Base-by-base conservation (phyloP, 163 green algal species). In the Scenedesmus sp. region DNA sequence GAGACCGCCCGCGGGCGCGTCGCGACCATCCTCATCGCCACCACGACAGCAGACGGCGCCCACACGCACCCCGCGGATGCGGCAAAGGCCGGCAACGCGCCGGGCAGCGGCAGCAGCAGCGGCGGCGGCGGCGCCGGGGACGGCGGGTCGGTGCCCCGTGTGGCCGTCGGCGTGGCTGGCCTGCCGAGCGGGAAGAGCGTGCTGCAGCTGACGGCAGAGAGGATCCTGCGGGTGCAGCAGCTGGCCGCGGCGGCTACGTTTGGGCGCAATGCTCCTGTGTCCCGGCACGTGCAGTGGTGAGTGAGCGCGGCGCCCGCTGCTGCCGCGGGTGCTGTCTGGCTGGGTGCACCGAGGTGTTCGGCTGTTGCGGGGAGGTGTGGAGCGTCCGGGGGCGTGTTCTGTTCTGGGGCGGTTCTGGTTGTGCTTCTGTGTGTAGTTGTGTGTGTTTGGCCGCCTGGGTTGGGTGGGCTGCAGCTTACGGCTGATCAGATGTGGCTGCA, bases 121-220 rank as follows among this genome's bases (percentile, higher is more conserved):
- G 43, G 87, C 40, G 12, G 78, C 78, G 30, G 73, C 44, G 76
- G 78, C 78, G 30, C 51, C 44, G 76, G n/a, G n/a, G n/a, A 84
- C 72, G 56, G 37, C 7, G 46, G 49, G 44, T 46, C 65, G 5
- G 30, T 76, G 35, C 81, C 81, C 0, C 56, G 65, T 33, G 81
- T 89, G 65, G 22, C 70, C 6, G 35, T 86, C 9, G n/a, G 70
- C 12, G 82, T 86, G 18, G 97, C 98, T 53, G 97, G 97, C 30
- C 96, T 99, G 79, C 98, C 98, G n/a, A 98, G 95, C 30, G 85
- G 93, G 68, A 99, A 98, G 93, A 95, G 87, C 37, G 94, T 99
- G 81, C 98, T 99, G 90, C 96, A 98, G 94, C 92, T 99, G 65
- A 96, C 96, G 24, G 96, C 94, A 1, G 97, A 99, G 95, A 93